Percentiles rank a stretch among this genome's conserved stretches.
Evolutionary conservation across 2,329 filamentous ascomycete genomes (phyloP).

Genomic region (Colletotrichum noveboracense): DNA sequence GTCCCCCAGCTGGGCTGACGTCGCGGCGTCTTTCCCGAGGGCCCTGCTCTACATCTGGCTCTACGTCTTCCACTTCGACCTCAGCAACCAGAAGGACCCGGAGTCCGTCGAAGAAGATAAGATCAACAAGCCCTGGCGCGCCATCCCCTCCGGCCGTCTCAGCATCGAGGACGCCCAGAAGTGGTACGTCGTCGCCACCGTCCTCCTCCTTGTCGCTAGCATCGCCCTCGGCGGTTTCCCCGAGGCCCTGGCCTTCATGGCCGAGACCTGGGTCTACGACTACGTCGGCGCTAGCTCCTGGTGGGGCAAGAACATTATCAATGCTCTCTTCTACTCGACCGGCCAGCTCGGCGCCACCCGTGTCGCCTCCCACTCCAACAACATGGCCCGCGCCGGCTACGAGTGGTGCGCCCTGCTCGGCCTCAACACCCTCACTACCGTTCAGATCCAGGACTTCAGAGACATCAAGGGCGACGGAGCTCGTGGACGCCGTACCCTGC

Average conservation of each 20-base stretch:
- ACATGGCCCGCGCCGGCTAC: constrained; percentile 19
- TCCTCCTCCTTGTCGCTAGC: constrained; percentile 27
- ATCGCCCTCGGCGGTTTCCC: constrained; percentile 26
- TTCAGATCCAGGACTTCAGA: not conserved
- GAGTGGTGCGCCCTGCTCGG: constrained; percentile 25
- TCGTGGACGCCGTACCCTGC: constrained; percentile 27
- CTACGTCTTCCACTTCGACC: constrained; percentile 29
- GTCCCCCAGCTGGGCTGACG: not conserved
- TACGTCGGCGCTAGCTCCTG: constrained; percentile 36
- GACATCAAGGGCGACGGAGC: constrained; percentile 21
- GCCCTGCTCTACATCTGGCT: not conserved
- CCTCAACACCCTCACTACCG: constrained; percentile 27
- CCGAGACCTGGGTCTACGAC: constrained; percentile 45
- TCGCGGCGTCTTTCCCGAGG: not conserved
- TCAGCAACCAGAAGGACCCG: constrained; percentile 42
- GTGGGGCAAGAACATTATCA: constrained; percentile 29
- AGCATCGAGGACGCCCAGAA: constrained; percentile 27
- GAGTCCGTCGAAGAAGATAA: constrained; percentile 40
- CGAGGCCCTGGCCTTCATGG: constrained; percentile 33
- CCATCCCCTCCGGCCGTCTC: constrained; percentile 32
- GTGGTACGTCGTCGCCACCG: constrained; percentile 29
- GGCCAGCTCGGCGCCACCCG: not conserved
- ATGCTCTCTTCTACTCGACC: constrained; percentile 21
- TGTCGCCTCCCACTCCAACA: not conserved
- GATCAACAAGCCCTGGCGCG: constrained; percentile 44